phyloP scores from a whole-genome alignment of 768 basidiomycete species.

The Calocera viscosa region DNA sequence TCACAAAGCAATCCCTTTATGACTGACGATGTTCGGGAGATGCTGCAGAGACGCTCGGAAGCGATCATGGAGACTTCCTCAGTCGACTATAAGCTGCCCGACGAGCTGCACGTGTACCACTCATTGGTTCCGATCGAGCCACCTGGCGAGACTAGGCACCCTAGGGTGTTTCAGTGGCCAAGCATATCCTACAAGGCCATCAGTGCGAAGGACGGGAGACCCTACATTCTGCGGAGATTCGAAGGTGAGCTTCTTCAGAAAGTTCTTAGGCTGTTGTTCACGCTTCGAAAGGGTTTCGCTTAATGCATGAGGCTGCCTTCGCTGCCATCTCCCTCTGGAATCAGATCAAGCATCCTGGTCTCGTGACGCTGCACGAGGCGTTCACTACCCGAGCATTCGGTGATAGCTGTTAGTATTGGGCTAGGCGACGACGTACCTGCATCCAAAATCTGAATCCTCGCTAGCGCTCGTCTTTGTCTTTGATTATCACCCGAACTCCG shows the following conservation, averaged over 20 bases:
- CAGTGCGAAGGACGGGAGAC: constrained; percentile 57
- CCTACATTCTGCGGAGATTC: constrained; percentile 68
- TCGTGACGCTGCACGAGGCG: constrained; percentile 75
- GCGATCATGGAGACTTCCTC: constrained; percentile 28
- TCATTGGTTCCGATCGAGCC: constrained; percentile 68
- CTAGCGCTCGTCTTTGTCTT: constrained; percentile 84
- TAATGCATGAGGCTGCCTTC: constrained; percentile 73
- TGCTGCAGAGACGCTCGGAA: constrained; percentile 42
- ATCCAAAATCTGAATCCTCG: constrained; percentile 12
- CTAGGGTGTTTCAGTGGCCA: constrained; percentile 69
- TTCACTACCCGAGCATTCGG: constrained; percentile 90
- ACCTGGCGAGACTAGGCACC: constrained; percentile 46
- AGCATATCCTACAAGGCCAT: constrained; percentile 76
- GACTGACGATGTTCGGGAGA: constrained; percentile 60
- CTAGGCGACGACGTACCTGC: neutral
- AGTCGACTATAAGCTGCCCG: constrained; percentile 52
- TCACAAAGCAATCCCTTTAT: constrained; percentile 46
- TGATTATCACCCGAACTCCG: constrained; percentile 72
- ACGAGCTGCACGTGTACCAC: constrained; percentile 85
- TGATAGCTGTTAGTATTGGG: constrained; percentile 61
- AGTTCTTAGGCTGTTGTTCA: neutral
- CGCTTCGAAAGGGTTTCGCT: constrained; percentile 53
- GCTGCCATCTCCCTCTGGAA: constrained; percentile 75
- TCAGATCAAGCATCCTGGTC: constrained; percentile 67
- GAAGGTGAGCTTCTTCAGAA: constrained; percentile 50